Evolutionary conservation across 2,329 filamentous ascomycete genomes (phyloP).

Genomic region (Amylocarpus encephaloides): DNA sequence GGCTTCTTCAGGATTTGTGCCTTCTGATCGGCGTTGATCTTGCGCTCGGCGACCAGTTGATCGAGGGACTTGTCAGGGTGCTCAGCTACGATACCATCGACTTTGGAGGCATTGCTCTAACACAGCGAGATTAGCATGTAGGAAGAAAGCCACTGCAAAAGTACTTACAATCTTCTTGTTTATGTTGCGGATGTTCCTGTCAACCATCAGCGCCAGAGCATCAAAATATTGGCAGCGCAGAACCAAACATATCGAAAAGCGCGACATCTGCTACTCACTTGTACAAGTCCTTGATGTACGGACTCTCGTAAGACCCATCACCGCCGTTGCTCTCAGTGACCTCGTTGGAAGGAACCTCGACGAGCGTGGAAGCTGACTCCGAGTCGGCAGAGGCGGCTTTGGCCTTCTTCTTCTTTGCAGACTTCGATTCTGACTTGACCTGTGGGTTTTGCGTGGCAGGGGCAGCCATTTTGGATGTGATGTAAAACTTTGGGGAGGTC

Average conservation of each 20-base stretch:
- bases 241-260: too few relatives aligned
- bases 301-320: constrained; percentile 61
- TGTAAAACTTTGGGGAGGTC: not conserved
- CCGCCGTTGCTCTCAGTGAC: constrained; percentile 31
- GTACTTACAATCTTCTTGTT: constrained; percentile 85
- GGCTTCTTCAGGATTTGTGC: constrained; percentile 73
- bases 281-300: constrained; percentile 80
- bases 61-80: constrained; percentile 67
- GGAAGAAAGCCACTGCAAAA: not conserved
- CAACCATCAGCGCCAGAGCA: constrained; percentile 8
- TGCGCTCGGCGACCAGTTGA: constrained; percentile 61
- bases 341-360: constrained; percentile 44
- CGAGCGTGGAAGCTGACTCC: constrained; percentile 39
- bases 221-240: constrained; percentile 5
- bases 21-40: constrained; percentile 78
- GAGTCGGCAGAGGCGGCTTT: constrained; percentile 51
- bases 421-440: constrained; percentile 56
- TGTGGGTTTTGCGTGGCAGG: constrained; percentile 57
- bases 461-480: constrained; percentile 51
- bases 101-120: constrained; percentile 65
- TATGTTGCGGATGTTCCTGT: constrained; percentile 81
- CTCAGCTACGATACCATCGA: constrained; percentile 61
- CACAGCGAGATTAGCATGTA: constrained; percentile 15
- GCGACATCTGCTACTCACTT: constrained; percentile 56
- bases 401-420: constrained; percentile 63